Base-by-base conservation (phyloP, 352 stramenopile genomes). In the Phytophthora sp. region DNA sequence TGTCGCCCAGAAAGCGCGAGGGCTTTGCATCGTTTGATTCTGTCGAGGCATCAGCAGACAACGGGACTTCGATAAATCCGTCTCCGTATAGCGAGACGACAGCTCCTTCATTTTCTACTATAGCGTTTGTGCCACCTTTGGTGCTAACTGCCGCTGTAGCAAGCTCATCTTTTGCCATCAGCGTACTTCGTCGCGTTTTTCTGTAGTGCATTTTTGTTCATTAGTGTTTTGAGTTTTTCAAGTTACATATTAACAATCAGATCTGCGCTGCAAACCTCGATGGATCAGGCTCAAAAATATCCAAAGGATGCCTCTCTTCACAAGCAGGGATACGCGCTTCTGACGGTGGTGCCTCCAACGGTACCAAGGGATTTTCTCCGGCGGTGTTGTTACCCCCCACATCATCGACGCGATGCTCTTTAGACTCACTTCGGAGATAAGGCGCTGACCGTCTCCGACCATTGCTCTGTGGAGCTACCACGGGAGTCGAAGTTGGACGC, bases 71-170 rank as follows among this genome's bases (percentile, higher is more conserved):
- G 17, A 87, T 31, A 49, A 84, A 87, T 2, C 77, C 77, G 35
- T 87, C 77, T 1, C 77, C 77, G 27, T 87, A 87, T 5, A 87
- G 54, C 3, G 77, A 76, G 26, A 87, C 69, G 13, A 82, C 69
- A 3, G 56, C 9, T n/a, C 37, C 48, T 5, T 35, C 43, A 12
- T 44, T 46, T 15, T 10, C 26, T 15, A 34, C 1, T 28, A 21
- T 8, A 32, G 12, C 15, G 15, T 4, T 12, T 31, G 21, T 20
- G 17, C 21, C 28, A 30, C 10, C 18, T 13, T 41, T 55, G n/a
- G n/a, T n/a, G n/a, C n/a, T n/a, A n/a, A n/a, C n/a, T n/a, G n/a
- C n/a, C n/a, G n/a, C n/a, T n/a, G n/a, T n/a, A n/a, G n/a, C n/a
- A n/a, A n/a, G n/a, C n/a, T n/a, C n/a, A n/a, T n/a, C n/a, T n/a